Base-by-base conservation (phyloP, 306 rosid species). In the Alnus rubra region DNA sequence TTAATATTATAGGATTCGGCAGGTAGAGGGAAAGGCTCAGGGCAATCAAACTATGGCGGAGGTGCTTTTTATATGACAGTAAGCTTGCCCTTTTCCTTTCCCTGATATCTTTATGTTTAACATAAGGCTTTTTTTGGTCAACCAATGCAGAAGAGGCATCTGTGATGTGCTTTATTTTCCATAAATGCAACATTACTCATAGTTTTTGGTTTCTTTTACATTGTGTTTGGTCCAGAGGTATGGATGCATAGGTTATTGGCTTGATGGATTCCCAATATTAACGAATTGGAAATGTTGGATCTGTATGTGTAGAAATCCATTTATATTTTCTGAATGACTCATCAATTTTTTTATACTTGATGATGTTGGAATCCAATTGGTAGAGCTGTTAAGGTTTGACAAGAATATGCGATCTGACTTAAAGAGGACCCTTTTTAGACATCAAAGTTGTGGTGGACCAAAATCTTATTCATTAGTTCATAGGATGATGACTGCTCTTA, bases 41-140 rank as follows among this genome's bases (percentile, higher is more conserved):
- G 87, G 84, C 77, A 69, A 77, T 45, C 92, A 55, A 89, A 82
- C 75, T 85, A 85, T 76, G 84, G 87, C 37, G 93, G 93, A 68
- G 93, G 93, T 68, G 90, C 93, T 71, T 89, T 89, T 79, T 89
- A 85, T 78, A 89, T 83, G 74, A 79, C 90, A 9, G 93, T 89
- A 83, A 87, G 90, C 75, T 87, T 85, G n/a, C 82, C 73, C 73
- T 77, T 52, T 69, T 74, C 69, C 51, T 82, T 63, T 69, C 75
- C 35, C 49, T 70, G 28, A 45, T 35, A 65, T 68, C 52, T 37
- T 69, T 62, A 4, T 33, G 52, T 42, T 80, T 56, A 56, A 51
- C 71, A 73, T 73, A 37, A 39, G n/a, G 19, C 9, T 9, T 15
- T 44, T 62, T 11, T 31, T 16, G 23, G 81, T 33, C 23, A 56